These are phyloP conservation scores for Juglanconis sp. DNA, from an alignment of 2,329 filamentous ascomycete genomes.

Conservation along the genomic window DNA sequence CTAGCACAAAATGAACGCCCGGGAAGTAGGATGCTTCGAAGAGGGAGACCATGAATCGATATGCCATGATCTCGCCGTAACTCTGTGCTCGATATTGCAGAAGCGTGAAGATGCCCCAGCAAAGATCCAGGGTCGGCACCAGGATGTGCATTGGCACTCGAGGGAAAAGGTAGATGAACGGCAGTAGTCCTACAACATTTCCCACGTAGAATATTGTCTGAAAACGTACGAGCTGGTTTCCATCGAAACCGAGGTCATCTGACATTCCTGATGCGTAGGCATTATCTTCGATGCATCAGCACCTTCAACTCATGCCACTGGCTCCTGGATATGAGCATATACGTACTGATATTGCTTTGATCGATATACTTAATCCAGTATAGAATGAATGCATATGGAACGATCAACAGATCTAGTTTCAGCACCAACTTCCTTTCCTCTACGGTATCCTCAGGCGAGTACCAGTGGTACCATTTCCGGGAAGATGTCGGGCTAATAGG, in stretches of 20 bases:
- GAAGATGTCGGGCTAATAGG: too few relatives aligned
- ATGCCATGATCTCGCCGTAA: constrained; percentile 19
- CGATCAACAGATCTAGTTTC: constrained; percentile 21
- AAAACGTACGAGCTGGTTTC: constrained; percentile 21
- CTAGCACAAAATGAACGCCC: constrained; percentile 14
- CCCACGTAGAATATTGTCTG: constrained; percentile 24
- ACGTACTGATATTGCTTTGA: constrained; percentile 21
- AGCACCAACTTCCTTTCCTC: constrained; percentile 21
- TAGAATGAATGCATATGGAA: constrained; percentile 21
- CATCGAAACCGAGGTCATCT: constrained; percentile 13
- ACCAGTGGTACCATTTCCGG: constrained; percentile 21
- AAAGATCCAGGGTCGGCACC: constrained; percentile 24
- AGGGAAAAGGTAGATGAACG: constrained; percentile 26
- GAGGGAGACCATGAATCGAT: constrained; percentile 16
- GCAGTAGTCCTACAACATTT: constrained; percentile 24
- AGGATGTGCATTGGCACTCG: constrained; percentile 25
- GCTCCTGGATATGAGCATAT: not conserved
- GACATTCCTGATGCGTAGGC: constrained; percentile 19
- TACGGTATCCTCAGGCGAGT: constrained; percentile 18
- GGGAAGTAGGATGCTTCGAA: constrained; percentile 4
- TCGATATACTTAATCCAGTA: constrained; percentile 25
- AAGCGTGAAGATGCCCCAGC: constrained; percentile 26
- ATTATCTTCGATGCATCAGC: constrained; percentile 5
- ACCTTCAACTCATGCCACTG: not conserved
- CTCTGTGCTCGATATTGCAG: constrained; percentile 23